Conservation (phyloP, 768 basidiomycete species). For the Suillus clintonianus region DNA sequence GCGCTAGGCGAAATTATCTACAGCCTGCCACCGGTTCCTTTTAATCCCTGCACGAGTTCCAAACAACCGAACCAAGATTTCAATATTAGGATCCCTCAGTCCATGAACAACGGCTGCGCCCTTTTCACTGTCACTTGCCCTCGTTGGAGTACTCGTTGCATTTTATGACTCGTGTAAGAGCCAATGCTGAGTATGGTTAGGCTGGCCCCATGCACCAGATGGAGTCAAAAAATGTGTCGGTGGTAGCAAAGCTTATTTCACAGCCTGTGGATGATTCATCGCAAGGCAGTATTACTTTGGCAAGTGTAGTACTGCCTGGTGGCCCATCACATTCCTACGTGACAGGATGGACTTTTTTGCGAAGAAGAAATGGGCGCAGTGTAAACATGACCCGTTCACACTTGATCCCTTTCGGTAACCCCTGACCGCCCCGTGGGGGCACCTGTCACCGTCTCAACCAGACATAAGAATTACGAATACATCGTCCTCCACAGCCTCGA, state of each 20-base stretch:
- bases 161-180: neutral
- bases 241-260: neutral
- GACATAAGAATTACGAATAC: neutral
- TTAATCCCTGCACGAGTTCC: slow-evolving; percentile 15
- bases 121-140: neutral
- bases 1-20: slow-evolving; percentile 32
- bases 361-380: neutral
- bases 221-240: slow-evolving; percentile 1
- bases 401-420: neutral
- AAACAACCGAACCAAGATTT: neutral
- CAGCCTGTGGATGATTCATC: no score
- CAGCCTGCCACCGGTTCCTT: slow-evolving; percentile 18
- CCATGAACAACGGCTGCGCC: neutral
- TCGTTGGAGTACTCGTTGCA: slow-evolving; percentile 1
- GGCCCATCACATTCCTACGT: neutral
- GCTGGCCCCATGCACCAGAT: neutral
- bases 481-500: neutral
- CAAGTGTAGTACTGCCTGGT: neutral
- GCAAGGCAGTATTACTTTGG: neutral
- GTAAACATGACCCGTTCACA: neutral
- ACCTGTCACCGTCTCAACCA: neutral
- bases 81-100: neutral
- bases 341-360: neutral
- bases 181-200: neutral
- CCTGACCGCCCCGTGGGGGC: neutral